phyloP scores from a whole-genome alignment of 164 flowering plant genomes.

The Santalum album region DNA sequence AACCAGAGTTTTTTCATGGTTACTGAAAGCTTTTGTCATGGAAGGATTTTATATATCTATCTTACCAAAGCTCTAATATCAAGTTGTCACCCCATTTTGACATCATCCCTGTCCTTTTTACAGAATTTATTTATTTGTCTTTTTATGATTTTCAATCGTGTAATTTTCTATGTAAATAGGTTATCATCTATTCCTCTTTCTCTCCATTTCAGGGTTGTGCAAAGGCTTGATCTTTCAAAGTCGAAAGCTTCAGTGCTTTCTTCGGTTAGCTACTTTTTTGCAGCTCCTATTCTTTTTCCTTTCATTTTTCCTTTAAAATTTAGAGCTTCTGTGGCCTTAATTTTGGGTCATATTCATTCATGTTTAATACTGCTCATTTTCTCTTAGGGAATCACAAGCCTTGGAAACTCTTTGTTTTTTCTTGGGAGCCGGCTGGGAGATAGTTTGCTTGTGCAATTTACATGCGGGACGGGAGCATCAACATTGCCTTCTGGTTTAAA shows the following conservation, averaged over 20 bases:
- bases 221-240: conserved; percentile 86
- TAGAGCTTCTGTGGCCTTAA: too few relatives aligned
- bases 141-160: not conserved
- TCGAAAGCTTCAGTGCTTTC: conserved; percentile 92
- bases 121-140: not conserved
- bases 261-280: conserved; percentile 53
- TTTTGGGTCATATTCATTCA: too few relatives aligned
- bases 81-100: too few relatives aligned
- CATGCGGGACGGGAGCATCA: conserved; percentile 49
- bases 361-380: not conserved
- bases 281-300: too few relatives aligned
- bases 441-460: conserved; percentile 87
- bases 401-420: conserved; percentile 83
- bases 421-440: conserved; percentile 96
- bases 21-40: too few relatives aligned
- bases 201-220: conserved; percentile 58
- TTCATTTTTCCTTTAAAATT: too few relatives aligned
- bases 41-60: too few relatives aligned
- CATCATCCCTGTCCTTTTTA: too few relatives aligned
- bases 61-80: too few relatives aligned
- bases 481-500: conserved; percentile 39
- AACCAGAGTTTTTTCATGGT: too few relatives aligned
- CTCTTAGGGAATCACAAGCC: conserved; percentile 65
- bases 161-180: not conserved
- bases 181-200: not conserved